Evolutionary conservation across 176 grass and related monocot species (phyloP).

Genomic region (Sorghum bicolor): Sorghum_bicolor_NCBIv3 NC_012873.2:60266501-60267000

Average conservation of each 20-base stretch:
- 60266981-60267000: slow-evolving; percentile 91
- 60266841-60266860: slow-evolving; percentile 80
- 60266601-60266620: slow-evolving; percentile 5
- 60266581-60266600: slow-evolving; percentile 88
- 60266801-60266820: slow-evolving; percentile 99
- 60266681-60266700: neutral
- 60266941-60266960: slow-evolving; percentile 24
- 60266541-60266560: slow-evolving; percentile 99
- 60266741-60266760: slow-evolving; percentile 90
- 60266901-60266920: slow-evolving; percentile 48
- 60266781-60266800: slow-evolving; percentile 92
- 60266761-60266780: slow-evolving; percentile 91
- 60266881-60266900: slow-evolving; percentile 92
- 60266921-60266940: slow-evolving; percentile 6
- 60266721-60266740: slow-evolving; percentile 42
- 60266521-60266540: slow-evolving; percentile 91
- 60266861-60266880: slow-evolving; percentile 61
- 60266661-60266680: slow-evolving; percentile 11
- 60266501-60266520: slow-evolving; percentile 42
- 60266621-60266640: slow-evolving; percentile 10
- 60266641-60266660: slow-evolving; percentile 3
- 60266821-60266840: slow-evolving; percentile 99
- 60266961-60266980: slow-evolving; percentile 24
- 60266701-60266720: slow-evolving; percentile 1
- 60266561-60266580: slow-evolving; percentile 94